Conservation (phyloP, 2,329 filamentous ascomycete genomes). For the Zymoseptoria ardabiliae region DNA sequence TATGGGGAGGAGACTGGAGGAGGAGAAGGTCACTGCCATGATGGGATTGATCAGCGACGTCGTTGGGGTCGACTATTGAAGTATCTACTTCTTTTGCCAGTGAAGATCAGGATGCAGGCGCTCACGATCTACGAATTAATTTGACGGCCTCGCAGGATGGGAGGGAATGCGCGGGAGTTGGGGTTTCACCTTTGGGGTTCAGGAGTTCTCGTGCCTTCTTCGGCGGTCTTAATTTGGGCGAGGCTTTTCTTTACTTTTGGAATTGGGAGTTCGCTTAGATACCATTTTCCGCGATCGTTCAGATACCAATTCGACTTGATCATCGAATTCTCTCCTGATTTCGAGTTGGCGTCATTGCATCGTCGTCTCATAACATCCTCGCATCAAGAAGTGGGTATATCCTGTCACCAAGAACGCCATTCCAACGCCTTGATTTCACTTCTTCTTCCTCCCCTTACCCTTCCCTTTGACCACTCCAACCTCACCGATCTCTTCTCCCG, state of each 20-base stretch:
- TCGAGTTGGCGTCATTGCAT: too few relatives aligned
- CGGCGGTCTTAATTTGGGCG: too few relatives aligned
- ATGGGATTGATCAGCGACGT: slow-evolving; percentile 30
- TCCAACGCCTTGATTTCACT: slow-evolving; percentile 8
- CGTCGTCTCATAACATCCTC: background rate
- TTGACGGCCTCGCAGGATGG: background rate
- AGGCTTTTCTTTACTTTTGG: too few relatives aligned
- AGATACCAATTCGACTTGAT: background rate
- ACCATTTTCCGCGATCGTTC: background rate
- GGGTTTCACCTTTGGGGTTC: background rate
- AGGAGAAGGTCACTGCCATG: slow-evolving; percentile 46
- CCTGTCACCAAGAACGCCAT: background rate
- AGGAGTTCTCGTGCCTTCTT: background rate
- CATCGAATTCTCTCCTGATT: background rate
- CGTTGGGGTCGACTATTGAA: background rate
- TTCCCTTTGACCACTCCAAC: slow-evolving; percentile 36
- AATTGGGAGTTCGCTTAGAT: background rate
- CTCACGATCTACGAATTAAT: background rate
- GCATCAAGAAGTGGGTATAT: background rate
- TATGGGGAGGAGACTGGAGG: slow-evolving; percentile 46
- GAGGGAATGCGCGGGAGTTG: background rate
- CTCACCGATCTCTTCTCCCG: slow-evolving; percentile 68
- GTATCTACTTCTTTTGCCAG: background rate
- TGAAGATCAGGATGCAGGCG: background rate
- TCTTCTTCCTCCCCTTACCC: slow-evolving; percentile 41